phyloP scores from a whole-genome alignment of 805 yeast species.

The Yamadazyma ubonensis region DNA sequence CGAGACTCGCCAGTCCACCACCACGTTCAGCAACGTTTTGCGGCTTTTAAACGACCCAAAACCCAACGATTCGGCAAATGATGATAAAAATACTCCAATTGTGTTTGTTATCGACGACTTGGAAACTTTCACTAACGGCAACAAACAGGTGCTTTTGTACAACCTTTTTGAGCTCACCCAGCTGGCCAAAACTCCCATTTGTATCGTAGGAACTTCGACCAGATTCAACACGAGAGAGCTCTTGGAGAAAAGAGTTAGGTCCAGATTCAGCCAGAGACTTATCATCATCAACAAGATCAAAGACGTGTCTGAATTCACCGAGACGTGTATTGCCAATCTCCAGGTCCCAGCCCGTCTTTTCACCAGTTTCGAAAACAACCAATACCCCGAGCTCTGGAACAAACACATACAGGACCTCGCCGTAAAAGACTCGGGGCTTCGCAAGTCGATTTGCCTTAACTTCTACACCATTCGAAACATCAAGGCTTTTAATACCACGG shows the following conservation, averaged over 20 bases:
- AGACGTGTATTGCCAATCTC: constrained; percentile 44
- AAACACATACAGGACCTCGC: constrained; percentile 29
- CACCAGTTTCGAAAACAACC: constrained; percentile 17
- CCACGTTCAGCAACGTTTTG: constrained; percentile 16
- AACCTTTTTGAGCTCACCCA: constrained; percentile 88
- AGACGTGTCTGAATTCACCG: constrained; percentile 43
- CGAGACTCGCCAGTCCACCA: constrained; percentile 12
- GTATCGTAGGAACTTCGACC: constrained; percentile 78
- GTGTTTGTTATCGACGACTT: constrained; percentile 83
- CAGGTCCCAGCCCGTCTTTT: too few species aligned
- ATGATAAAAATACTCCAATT: constrained; percentile 50
- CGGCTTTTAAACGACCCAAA: constrained; percentile 37
- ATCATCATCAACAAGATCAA: constrained; percentile 56
- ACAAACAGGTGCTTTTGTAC: constrained; percentile 80
- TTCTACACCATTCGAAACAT: constrained; percentile 61
- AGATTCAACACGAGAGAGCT: constrained; percentile 74
- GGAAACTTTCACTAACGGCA: constrained; percentile 69
- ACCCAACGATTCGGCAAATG: constrained; percentile 9
- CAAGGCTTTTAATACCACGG: constrained; percentile 46
- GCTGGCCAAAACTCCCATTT: constrained; percentile 63
- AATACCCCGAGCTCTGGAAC: constrained; percentile 47
- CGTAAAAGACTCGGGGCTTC: constrained; percentile 14
- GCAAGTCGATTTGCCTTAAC: constrained; percentile 29
- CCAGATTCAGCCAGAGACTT: constrained; percentile 81
- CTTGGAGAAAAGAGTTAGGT: constrained; percentile 86